phyloP scores from a whole-genome alignment of 2,329 filamentous ascomycete species.

The Xylaria digitata region DNA sequence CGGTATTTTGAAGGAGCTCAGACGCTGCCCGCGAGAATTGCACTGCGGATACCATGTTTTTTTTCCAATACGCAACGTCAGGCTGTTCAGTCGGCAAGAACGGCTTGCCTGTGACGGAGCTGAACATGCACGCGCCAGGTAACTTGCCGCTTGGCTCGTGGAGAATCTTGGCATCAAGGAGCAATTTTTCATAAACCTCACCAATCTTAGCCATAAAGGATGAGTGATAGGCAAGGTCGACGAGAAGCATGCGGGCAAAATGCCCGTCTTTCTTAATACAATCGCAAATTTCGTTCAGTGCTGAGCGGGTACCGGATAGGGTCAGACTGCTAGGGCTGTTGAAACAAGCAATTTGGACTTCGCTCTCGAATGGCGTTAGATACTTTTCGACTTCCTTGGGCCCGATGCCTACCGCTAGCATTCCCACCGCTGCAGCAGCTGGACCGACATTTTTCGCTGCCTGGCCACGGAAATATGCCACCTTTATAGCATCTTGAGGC shows the following conservation, averaged over 20 bases:
- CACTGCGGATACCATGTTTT: slow-evolving; percentile 48
- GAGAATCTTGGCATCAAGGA: slow-evolving; percentile 16
- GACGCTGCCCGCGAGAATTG: slow-evolving; percentile 42
- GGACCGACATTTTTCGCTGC: neutral
- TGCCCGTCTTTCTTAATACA: too few relatives aligned
- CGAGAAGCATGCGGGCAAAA: slow-evolving; percentile 2
- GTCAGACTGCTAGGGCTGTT: slow-evolving; percentile 48
- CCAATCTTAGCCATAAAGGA: slow-evolving; percentile 31
- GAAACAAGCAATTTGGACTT: slow-evolving; percentile 42
- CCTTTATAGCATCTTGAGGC: slow-evolving; percentile 31
- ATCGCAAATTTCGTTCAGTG: too few relatives aligned
- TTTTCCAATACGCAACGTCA: too few relatives aligned
- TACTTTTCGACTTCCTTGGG: slow-evolving; percentile 17
- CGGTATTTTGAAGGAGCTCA: slow-evolving; percentile 21
- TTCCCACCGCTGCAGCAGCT: slow-evolving; percentile 21
- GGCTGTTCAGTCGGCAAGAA: too few relatives aligned
- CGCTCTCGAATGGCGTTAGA: neutral
- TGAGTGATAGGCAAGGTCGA: slow-evolving; percentile 44
- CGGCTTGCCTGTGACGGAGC: too few relatives aligned
- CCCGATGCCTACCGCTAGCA: slow-evolving; percentile 42
- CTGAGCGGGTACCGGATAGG: slow-evolving; percentile 38
- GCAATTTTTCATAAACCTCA: slow-evolving; percentile 23
- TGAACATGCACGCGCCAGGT: too few relatives aligned
- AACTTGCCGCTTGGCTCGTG: too few relatives aligned
- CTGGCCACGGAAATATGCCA: slow-evolving; percentile 37